Conservation (phyloP, 805 yeast species). For the Candida hispaniensis region DNA sequence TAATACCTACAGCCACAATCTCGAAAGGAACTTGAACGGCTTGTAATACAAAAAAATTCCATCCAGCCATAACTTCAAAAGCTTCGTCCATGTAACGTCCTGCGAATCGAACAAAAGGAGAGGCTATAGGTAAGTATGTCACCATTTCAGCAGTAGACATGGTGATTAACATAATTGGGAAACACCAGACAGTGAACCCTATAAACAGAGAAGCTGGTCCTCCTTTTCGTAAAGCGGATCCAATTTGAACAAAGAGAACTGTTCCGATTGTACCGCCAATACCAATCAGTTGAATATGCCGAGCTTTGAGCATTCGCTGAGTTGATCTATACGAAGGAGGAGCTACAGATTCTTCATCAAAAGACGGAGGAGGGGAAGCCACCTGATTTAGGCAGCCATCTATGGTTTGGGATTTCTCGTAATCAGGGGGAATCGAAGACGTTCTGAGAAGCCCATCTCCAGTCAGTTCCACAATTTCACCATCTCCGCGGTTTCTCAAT, state of each 20-base stretch:
- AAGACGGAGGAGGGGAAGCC: slow-evolving; percentile 10
- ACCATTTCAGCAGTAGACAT: slow-evolving; percentile 71
- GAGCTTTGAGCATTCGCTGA: slow-evolving; percentile 32
- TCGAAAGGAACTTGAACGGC: slow-evolving; percentile 76
- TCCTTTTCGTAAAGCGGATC: slow-evolving; percentile 51
- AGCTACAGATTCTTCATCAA: slow-evolving; percentile 4
- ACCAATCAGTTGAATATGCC: slow-evolving; percentile 64
- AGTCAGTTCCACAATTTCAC: slow-evolving; percentile 4
- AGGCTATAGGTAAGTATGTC: slow-evolving; percentile 60
- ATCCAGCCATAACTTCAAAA: slow-evolving; percentile 62
- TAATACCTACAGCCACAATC: slow-evolving; percentile 66
- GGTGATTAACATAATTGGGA: slow-evolving; percentile 57
- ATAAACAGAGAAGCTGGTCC: slow-evolving; percentile 50
- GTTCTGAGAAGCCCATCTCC: slow-evolving; percentile 5
- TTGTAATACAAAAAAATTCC: slow-evolving; percentile 69
- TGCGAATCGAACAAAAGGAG: slow-evolving; percentile 66
- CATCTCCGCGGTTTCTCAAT: slow-evolving; percentile 15
- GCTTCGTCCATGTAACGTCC: slow-evolving; percentile 71
- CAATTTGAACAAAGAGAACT: slow-evolving; percentile 68
- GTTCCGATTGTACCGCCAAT: slow-evolving; percentile 81
- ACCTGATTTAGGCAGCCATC: slow-evolving; percentile 1
- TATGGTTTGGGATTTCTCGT: slow-evolving; percentile 6
- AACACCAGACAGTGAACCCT: slow-evolving; percentile 56
- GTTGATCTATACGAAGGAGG: slow-evolving; percentile 13
- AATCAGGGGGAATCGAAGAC: slow-evolving; percentile 13